Base-by-base conservation (phyloP, 768 basidiomycete species). In the Suillus decipiens region DNA sequence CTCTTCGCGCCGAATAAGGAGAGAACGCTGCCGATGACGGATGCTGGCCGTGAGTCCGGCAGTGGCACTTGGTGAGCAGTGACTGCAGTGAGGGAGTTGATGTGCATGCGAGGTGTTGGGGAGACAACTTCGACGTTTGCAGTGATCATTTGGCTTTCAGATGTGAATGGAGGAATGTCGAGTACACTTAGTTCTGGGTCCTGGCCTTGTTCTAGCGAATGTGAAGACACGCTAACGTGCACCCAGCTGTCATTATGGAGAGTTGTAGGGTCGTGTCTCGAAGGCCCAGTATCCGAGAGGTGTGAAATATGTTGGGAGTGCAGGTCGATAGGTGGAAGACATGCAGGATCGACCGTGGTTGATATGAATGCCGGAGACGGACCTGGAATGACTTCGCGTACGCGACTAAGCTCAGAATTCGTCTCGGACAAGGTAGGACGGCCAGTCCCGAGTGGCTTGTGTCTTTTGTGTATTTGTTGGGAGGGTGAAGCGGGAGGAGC, bases 341-440 rank as follows among this genome's bases (percentile, higher is more conserved):
- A 42, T 28, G 59, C 24, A 2, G 58, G 42, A 39, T 66, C 60
- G 50, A 72, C 71, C 51, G 65, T 61, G 3, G 69, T 64, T 59
- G 74, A 65, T 67, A 76, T 71, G 47, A 75, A 61, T 15, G 69
- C 53, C 37, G 74, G 75, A 0, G 73, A 76, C 8, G 75, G 68
- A 34, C 63, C 64, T 2, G 68, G 65, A 11, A 41, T 55, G 54
- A 70, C 61, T 42, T 69, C 42, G 19, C 63, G 68, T 17, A 60
- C 62, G 43, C 66, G 70, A n/a, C 73, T 74, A 6, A 76, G n/a
- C 19, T 75, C 66, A 1, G 66, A 66, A 6, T 51, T 71, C 1
- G 69, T 73, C 57, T 75, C 74, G 1, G 75, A 75, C 72, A 75
- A 73, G 19, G 73, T 75, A 5, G 74, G 73, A 11, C 51, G 63